Percentiles rank a stretch among this genome's conserved stretches.
phyloP scores from a whole-genome alignment of 2,329 filamentous ascomycete genomes.

The Diaporthe citriasiana region DNA sequence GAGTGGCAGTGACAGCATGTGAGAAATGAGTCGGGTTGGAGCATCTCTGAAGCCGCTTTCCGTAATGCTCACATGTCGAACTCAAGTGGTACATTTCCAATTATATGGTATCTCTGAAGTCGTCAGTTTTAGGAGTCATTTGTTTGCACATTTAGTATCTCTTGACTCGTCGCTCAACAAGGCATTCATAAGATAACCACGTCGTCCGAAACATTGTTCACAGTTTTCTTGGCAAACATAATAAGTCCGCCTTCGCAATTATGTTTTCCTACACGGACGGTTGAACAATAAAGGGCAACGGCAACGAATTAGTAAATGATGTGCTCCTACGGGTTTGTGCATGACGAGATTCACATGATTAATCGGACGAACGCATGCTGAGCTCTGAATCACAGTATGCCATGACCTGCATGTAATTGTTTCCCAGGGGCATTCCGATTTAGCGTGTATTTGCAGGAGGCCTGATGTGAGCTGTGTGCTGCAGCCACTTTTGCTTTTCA shows the following conservation, averaged over 20 bases:
- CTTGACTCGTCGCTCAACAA: neutral
- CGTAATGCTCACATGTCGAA: neutral
- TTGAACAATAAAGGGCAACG: neutral
- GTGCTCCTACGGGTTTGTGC: neutral
- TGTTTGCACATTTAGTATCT: neutral
- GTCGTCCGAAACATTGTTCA: neutral
- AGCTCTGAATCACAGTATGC: constrained; percentile 22
- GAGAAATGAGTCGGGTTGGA: neutral
- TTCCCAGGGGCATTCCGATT: neutral
- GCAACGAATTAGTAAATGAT: too few species aligned
- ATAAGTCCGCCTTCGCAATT: too few species aligned
- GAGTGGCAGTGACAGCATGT: neutral
- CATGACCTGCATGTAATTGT: constrained; percentile 9
- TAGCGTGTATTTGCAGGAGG: constrained; percentile 7
- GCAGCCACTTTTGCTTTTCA: constrained; percentile 18
- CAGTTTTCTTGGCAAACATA: neutral
- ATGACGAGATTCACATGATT: neutral
- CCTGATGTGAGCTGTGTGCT: neutral
- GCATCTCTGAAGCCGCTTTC: neutral
- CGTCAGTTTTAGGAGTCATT: neutral
- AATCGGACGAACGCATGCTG: constrained; percentile 1
- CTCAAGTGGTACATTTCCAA: neutral
- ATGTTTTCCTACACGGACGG: too few species aligned
- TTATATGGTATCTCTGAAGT: neutral
- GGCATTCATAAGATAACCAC: neutral